Evolutionary conservation across 257 asterid genomes (phyloP), one percentile per base, ranked within the genome.

Genomic region (Jasminum sambac): DNA sequence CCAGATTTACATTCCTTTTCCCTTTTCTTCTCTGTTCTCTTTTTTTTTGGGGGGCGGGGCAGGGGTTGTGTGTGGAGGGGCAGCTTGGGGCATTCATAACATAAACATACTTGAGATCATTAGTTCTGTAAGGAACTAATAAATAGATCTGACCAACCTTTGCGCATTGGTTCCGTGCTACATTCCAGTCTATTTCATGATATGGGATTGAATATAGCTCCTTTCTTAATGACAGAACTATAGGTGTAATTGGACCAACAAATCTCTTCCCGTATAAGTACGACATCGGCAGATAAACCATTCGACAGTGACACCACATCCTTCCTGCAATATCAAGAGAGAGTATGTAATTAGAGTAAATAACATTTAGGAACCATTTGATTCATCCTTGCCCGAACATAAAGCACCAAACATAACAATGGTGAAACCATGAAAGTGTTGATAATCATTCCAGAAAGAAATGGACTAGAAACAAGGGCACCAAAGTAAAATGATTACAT

Each of bases 231-330:
- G 97, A 87, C 65, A 94, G 82, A 83, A 94, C 84, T 57, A 95
- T 87, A 65, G 96, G 97, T 46, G 98, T 94, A 71, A 94, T 77
- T 72, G 95, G 96, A 64, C 97, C 98, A 64, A 90, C 92, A 72
- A 89, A 90, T 80, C 96, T 85, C 86, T 84, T 94, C 67, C 98
- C 98, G 75, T 86, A 93, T 81, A 93, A 76, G 81, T 93, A 93
- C 67, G 92, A 93, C 97, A 94, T 94, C 48, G 98, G 97, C 39
- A 94, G 96, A 83, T 94, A 94, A 81, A 94, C 98, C 98, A 94
- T 94, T 72, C 98, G 83, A 72, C 98, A 90, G 83, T 94, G 98
- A 82, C 98, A 94, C 98, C 98, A 94, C 98, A 94, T 94, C 75
- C 97, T 94, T 79, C 98, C 98, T 94, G 95, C 80, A 81, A 74